phyloP scores from a whole-genome alignment of 495 filamentous ascomycete genomes.

The Xylaria grammica region DNA sequence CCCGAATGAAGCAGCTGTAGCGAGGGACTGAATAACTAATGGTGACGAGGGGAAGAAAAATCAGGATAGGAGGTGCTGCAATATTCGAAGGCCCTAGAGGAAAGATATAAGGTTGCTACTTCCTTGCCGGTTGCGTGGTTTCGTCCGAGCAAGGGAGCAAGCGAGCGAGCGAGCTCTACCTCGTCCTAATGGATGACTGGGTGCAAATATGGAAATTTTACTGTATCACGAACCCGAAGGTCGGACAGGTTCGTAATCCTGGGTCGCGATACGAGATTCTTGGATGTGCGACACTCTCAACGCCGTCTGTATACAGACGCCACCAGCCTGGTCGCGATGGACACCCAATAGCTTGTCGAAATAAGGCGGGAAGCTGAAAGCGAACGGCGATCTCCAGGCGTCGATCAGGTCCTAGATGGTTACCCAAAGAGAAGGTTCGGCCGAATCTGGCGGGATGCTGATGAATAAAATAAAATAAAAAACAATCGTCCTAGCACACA shows the following conservation, averaged over 20 bases:
- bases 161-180: neutral
- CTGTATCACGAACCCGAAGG: neutral
- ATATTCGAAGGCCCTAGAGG: no score
- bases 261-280: neutral
- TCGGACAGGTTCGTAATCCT: slow-evolving; percentile 15
- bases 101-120: no score
- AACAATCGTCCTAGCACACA: slow-evolving; percentile 2
- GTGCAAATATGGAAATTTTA: slow-evolving; percentile 2
- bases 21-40: no score
- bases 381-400: slow-evolving; percentile 25
- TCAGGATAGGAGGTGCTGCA: no score
- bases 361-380: slow-evolving; percentile 23
- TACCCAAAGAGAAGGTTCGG: slow-evolving; percentile 6
- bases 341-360: slow-evolving; percentile 9
- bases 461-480: neutral
- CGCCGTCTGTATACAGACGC: neutral
- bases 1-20: neutral
- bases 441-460: slow-evolving; percentile 2
- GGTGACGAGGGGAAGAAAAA: no score
- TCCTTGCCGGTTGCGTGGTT: no score
- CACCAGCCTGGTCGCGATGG: neutral
- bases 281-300: neutral
- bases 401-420: slow-evolving; percentile 20
- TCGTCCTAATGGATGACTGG: neutral
- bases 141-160: no score